Evolutionary conservation across 1,284 basidiomycete species (phyloP), one percentile per base, ranked within the genome.

Genomic region (Malassezia nana): DNA sequence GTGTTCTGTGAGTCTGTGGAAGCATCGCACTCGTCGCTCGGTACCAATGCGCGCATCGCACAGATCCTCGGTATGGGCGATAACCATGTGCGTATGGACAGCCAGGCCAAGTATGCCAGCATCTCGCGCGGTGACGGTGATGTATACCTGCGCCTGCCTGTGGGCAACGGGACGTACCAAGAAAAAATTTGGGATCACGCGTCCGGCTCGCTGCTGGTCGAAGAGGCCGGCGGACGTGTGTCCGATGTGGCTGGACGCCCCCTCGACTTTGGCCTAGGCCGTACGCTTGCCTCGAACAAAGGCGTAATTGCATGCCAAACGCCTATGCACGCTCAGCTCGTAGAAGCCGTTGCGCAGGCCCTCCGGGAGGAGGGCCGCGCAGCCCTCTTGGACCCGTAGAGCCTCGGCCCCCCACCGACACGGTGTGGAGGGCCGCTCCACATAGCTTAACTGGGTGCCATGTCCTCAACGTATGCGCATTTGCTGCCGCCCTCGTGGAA

Each of bases 131-230:
- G 90, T 0, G 88, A 94, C 58, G 89, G 89, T 1, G 84, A 84
- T 12, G 83, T 84, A 31, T 98, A 99, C 76, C 78, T 98, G 48
- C 81, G 92, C 24, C 86, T 95, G 78, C 94, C 94, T 0, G 86
- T 85, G 50, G 75, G 78, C 6, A 83, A 85, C 13, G 81, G 83
- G 15, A 82, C 82, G 12, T 92, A 91, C 74, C 74, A 78, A 58
- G 89, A 92, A 75, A 92, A 91, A 76, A 90, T 94, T 39, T 94
- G 88, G 89, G 94, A 98, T 73, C 94, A 96, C 71, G 91, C 92
- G 0, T 81, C 88, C 0, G 94, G 92, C 0, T 79, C 81, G 0
- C 74, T 98, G 7, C 79, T 99, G 8, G 82, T 96, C 6, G 81
- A 84, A 57, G 92, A 96, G 76, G 86, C 89, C 0, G 91, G 91